These are phyloP conservation scores for Diaporthe destruens DNA, from an alignment of 2,329 filamentous ascomycete genomes.

Conservation along the genomic window DNA sequence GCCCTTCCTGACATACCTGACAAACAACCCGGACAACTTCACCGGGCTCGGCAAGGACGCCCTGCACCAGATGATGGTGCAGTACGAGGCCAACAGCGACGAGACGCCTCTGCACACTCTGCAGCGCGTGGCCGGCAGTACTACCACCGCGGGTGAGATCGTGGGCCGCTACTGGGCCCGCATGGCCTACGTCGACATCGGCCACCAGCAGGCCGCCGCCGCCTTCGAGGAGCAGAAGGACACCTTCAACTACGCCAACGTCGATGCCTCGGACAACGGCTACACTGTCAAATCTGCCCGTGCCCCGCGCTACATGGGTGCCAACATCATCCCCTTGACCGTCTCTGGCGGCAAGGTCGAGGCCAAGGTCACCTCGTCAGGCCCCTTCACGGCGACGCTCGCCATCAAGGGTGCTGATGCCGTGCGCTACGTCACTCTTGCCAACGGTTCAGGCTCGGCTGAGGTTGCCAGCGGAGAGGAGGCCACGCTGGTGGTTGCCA, in stretches of 20 bases:
- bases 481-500: constrained; percentile 60
- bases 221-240: constrained; percentile 21
- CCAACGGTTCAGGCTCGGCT: constrained; percentile 51
- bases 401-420: constrained; percentile 51
- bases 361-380: constrained; percentile 13
- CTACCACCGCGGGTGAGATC: constrained; percentile 45
- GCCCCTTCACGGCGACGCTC: constrained; percentile 56
- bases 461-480: constrained; percentile 56
- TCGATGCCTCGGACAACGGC: constrained; percentile 2
- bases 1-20: constrained; percentile 14
- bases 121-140: constrained; percentile 22
- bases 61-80: constrained; percentile 22
- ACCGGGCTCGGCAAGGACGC: constrained; percentile 18
- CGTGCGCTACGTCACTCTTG: constrained; percentile 54
- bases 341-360: neutral
- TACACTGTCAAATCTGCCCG: constrained; percentile 25
- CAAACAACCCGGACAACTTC: constrained; percentile 17
- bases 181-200: constrained; percentile 66
- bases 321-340: constrained; percentile 16
- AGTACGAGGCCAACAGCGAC: constrained; percentile 24
- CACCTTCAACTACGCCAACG: constrained; percentile 22
- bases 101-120: constrained; percentile 13
- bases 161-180: constrained; percentile 64
- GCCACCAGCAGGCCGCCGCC: constrained; percentile 48
- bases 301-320: constrained; percentile 5